A percentile compares a stretch with the other conserved stretches of the same genome.
These are phyloP conservation scores for button mushroom (Agaricus bisporus) DNA, from an alignment of 768 basidiomycete genomes.

Conservation along the genomic window DNA sequence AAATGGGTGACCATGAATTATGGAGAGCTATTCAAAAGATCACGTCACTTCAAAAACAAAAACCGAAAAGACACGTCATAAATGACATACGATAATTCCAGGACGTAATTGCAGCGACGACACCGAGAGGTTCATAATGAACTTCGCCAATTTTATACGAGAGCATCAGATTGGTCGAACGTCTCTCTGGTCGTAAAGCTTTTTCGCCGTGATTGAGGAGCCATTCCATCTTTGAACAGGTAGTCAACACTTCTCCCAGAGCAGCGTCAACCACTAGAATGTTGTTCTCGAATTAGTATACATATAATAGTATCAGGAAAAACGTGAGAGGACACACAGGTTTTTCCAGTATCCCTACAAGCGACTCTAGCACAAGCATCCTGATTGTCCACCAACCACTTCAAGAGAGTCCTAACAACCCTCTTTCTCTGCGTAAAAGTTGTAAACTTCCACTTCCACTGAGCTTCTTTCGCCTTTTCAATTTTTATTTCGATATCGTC, in stretches of 20 bases:
- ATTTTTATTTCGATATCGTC: slow-evolving; percentile 76
- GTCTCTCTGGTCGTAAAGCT: slow-evolving; percentile 64
- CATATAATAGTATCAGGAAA: not conserved
- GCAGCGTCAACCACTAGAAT: slow-evolving; percentile 83
- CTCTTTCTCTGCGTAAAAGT: slow-evolving; percentile 75
- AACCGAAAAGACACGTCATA: not conserved
- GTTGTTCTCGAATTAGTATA: not conserved
- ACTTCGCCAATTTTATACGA: slow-evolving; percentile 75
- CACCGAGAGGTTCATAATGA: slow-evolving; percentile 86
- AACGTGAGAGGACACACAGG: slow-evolving; percentile 42
- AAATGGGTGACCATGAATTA: slow-evolving; percentile 90
- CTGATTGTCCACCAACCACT: slow-evolving; percentile 92
- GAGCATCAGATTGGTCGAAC: slow-evolving; percentile 62
- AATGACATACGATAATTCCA: slow-evolving; percentile 83
- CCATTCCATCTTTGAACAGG: slow-evolving; percentile 93
- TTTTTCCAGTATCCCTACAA: slow-evolving; percentile 94
- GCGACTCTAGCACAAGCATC: slow-evolving; percentile 81
- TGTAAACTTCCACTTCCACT: slow-evolving; percentile 66
- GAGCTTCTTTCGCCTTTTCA: slow-evolving; percentile 53
- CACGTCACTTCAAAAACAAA: not conserved
- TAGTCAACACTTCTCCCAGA: slow-evolving; percentile 92
- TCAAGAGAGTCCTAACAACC: slow-evolving; percentile 80
- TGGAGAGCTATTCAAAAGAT: slow-evolving; percentile 59
- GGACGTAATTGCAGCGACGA: slow-evolving; percentile 88
- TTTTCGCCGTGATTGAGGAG: slow-evolving; percentile 80